phyloP scores from a whole-genome alignment of 2,329 filamentous ascomycete species.

The Dactylellina haptotyla region DNA sequence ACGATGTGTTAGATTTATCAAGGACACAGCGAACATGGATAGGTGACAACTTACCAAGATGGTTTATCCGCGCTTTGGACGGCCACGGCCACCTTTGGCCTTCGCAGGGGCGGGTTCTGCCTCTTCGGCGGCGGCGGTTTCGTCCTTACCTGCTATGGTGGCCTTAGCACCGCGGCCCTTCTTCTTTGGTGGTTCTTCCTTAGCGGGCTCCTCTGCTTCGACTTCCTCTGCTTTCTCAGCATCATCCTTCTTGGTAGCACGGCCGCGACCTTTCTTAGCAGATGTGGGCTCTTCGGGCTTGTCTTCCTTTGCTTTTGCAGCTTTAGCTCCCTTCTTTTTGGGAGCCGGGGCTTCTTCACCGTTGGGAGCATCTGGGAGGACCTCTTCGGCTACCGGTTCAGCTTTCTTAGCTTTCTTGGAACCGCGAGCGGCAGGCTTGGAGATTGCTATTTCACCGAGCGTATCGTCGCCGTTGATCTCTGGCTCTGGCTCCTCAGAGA shows the following conservation, averaged over 20 bases:
- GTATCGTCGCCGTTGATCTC: slow-evolving; percentile 37
- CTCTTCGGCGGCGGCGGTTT: slow-evolving; percentile 15
- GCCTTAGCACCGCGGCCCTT: slow-evolving; percentile 26
- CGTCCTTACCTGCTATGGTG: slow-evolving; percentile 33
- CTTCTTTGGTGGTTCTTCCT: slow-evolving; percentile 39
- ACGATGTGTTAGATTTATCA: neutral
- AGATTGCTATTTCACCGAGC: slow-evolving; percentile 42
- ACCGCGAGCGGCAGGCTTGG: slow-evolving; percentile 35
- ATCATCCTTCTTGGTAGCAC: slow-evolving; percentile 23
- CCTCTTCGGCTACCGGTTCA: slow-evolving; percentile 5
- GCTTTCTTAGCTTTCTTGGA: slow-evolving; percentile 29
- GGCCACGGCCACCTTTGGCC: slow-evolving; percentile 29
- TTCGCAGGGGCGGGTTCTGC: slow-evolving; percentile 23
- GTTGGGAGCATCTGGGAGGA: slow-evolving; percentile 3
- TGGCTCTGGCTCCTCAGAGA: slow-evolving; percentile 29
- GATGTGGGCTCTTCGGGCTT: slow-evolving; percentile 22
- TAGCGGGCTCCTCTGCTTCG: slow-evolving; percentile 2
- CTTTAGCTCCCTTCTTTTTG: neutral
- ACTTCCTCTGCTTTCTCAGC: slow-evolving; percentile 8
- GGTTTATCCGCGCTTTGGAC: slow-evolving; percentile 38
- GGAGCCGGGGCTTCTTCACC: slow-evolving; percentile 10
- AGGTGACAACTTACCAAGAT: neutral
- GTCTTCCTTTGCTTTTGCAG: slow-evolving; percentile 18
- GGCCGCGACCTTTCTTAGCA: slow-evolving; percentile 5
- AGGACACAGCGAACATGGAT: neutral